Evolutionary conservation across 257 asterid species (phyloP).

Genomic region (Fraxinus pennsylvanica): DNA sequence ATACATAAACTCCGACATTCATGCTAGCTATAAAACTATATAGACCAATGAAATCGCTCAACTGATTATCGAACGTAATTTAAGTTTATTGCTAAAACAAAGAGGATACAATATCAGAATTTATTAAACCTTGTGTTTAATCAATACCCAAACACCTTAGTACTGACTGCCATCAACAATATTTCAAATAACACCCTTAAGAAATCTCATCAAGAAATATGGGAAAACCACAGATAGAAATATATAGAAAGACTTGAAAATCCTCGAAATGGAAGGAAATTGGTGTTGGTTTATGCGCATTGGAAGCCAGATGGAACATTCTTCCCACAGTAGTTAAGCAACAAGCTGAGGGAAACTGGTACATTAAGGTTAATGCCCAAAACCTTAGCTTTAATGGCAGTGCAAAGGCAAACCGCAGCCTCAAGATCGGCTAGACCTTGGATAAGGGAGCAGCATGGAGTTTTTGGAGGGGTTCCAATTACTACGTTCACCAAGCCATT

Average conservation of each 20-base stretch:
- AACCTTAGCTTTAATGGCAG: conserved; percentile 41
- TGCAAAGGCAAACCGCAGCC: conserved; percentile 47
- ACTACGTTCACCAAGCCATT: conserved; percentile 16
- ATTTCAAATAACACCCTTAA: too few relatives aligned
- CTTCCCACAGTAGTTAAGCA: conserved; percentile 35
- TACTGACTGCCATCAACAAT: background rate
- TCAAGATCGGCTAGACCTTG: conserved; percentile 38
- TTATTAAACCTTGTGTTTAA: background rate
- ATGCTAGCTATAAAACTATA: too few relatives aligned
- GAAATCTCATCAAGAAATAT: background rate
- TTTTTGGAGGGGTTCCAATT: conserved; percentile 34
- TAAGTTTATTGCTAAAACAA: background rate
- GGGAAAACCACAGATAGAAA: background rate
- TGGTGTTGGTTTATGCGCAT: background rate
- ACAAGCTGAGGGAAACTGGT: conserved; percentile 36
- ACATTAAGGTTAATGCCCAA: conserved; percentile 38
- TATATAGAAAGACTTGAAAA: background rate
- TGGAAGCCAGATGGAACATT: conserved; percentile 36
- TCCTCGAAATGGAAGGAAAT: background rate
- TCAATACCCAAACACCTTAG: background rate
- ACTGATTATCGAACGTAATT: background rate
- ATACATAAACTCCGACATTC: too few relatives aligned
- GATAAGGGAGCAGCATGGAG: conserved; percentile 40
- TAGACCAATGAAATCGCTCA: background rate
- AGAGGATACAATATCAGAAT: background rate